These are phyloP conservation scores for Oryza glaberrima DNA, from an alignment of 176 grass and related monocot genomes.

Conservation along the genomic window DNA sequence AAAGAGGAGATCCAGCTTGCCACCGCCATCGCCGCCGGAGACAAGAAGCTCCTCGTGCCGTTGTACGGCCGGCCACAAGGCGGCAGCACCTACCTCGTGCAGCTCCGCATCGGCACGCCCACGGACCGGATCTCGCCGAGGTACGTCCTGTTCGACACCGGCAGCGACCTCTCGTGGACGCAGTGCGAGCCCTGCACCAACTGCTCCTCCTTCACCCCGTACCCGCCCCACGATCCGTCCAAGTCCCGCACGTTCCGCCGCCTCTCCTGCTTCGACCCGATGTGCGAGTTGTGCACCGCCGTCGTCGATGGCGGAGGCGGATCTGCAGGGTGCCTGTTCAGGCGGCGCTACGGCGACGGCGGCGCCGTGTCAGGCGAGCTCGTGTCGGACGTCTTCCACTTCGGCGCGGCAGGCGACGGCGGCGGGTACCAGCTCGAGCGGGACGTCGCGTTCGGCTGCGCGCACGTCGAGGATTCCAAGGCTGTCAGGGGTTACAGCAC, in stretches of 20 bases:
- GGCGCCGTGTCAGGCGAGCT: background rate
- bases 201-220: background rate
- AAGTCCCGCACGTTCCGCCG: background rate
- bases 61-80: background rate
- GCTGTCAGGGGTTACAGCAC: background rate
- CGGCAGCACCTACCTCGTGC: background rate
- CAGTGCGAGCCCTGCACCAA: background rate
- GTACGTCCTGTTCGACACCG: background rate
- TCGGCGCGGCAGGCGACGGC: background rate
- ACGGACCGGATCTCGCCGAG: background rate
- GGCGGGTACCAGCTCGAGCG: background rate
- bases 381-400: background rate
- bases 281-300: background rate
- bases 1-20: background rate
- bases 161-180: background rate
- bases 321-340: background rate
- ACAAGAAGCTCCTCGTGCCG: background rate
- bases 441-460: background rate
- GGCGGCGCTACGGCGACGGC: background rate
- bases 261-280: background rate
- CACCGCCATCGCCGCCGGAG: too few relatives aligned
- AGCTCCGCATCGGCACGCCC: too few relatives aligned
- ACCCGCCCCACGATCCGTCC: background rate
- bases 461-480: background rate
- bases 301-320: too few relatives aligned